phyloP scores from a whole-genome alignment of 257 asterid genomes.

The Nicotiana undulata region DNA sequence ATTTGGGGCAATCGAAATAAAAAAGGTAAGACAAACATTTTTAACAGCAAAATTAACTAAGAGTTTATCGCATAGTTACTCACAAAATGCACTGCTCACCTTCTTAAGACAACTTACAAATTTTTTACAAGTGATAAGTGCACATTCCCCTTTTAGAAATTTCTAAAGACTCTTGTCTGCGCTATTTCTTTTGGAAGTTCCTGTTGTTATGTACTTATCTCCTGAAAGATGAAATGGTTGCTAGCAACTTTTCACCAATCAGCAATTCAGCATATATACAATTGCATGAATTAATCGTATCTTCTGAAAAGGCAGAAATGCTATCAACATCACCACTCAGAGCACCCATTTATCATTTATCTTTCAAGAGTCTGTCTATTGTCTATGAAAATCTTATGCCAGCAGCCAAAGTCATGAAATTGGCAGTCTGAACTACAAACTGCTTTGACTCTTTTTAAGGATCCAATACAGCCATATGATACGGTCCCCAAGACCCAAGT shows the following conservation, averaged over 20 bases:
- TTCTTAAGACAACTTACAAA: neutral
- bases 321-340: neutral
- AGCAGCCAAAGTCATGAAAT: neutral
- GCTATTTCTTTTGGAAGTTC: neutral
- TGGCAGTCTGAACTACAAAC: neutral
- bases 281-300: neutral
- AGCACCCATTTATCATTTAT: neutral
- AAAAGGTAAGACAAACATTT: neutral
- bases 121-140: neutral
- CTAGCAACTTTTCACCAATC: neutral
- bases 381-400: neutral
- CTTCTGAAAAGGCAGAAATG: neutral
- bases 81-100: neutral
- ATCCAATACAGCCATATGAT: neutral
- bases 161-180: neutral
- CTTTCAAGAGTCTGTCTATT: neutral
- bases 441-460: neutral
- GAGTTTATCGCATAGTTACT: neutral
- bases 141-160: neutral
- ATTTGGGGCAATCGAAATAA: neutral
- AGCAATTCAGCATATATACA: neutral
- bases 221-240: neutral
- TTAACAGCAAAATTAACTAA: neutral
- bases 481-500: neutral
- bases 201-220: neutral